phyloP scores from a whole-genome alignment of 2,329 filamentous ascomycete species.

The Chrysoporthe cubensis region DNA sequence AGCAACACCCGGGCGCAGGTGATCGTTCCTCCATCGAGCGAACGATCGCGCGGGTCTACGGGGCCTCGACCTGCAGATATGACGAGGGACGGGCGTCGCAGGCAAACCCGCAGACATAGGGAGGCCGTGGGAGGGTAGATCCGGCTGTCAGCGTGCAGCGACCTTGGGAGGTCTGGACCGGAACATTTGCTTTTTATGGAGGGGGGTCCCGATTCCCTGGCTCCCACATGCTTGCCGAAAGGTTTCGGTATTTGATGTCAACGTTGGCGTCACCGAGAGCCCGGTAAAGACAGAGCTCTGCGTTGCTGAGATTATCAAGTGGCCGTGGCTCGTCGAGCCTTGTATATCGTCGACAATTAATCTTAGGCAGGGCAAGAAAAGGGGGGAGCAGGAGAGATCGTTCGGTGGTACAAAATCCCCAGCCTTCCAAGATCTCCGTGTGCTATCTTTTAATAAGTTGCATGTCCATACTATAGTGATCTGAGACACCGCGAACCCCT shows the following conservation, averaged over 20 bases:
- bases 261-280: neutral
- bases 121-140: neutral
- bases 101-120: neutral
- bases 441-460: too few relatives aligned
- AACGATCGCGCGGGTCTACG: neutral
- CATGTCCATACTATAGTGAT: neutral
- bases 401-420: too few relatives aligned
- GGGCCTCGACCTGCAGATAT: neutral
- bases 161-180: neutral
- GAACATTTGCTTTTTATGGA: slow-evolving; percentile 1
- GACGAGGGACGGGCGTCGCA: neutral
- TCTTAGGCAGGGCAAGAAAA: neutral
- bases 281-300: too few relatives aligned
- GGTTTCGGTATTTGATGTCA: neutral
- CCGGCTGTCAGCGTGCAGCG: too few relatives aligned
- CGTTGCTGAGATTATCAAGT: neutral
- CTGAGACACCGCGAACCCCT: neutral
- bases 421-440: too few relatives aligned
- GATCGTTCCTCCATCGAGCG: too few relatives aligned
- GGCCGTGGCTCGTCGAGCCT: neutral
- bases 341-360: neutral
- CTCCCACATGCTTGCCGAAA: neutral
- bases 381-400: neutral
- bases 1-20: neutral
- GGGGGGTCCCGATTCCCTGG: neutral